These are phyloP conservation scores for Pinus tabuliformis DNA, from an alignment of 75 land plant genomes.

Conservation along the genomic window DNA sequence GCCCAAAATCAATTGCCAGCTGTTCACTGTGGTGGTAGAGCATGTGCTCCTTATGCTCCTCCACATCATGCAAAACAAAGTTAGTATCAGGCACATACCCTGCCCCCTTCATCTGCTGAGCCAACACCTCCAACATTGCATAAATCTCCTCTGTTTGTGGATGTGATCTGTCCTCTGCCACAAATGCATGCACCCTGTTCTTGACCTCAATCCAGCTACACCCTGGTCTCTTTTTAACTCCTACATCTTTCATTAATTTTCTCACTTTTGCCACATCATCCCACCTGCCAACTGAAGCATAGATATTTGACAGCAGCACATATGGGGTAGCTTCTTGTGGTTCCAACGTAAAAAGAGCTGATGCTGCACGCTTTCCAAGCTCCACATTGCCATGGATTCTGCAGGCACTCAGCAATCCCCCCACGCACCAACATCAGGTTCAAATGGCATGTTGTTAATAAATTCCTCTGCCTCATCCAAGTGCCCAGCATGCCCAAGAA, in stretches of 20 bases:
- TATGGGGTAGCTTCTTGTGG: slow-evolving; percentile 64
- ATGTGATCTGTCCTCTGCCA: slow-evolving; percentile 38
- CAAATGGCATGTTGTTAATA: slow-evolving; percentile 54
- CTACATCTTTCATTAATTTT: slow-evolving; percentile 44
- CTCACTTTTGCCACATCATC: slow-evolving; percentile 49
- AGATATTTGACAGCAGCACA: slow-evolving; percentile 67
- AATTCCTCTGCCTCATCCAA: slow-evolving; percentile 50
- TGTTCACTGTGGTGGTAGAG: slow-evolving; percentile 59
- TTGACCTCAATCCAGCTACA: slow-evolving; percentile 51
- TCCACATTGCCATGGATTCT: slow-evolving; percentile 39
- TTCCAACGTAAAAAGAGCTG: slow-evolving; percentile 43
- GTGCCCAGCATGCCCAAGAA: slow-evolving; percentile 63
- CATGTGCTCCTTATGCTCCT: slow-evolving; percentile 46
- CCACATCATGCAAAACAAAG: slow-evolving; percentile 62
- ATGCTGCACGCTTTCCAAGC: slow-evolving; percentile 50
- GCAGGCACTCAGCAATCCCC: slow-evolving; percentile 64
- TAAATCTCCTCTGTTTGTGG: slow-evolving; percentile 34
- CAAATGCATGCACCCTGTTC: slow-evolving; percentile 44
- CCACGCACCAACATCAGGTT: slow-evolving; percentile 59
- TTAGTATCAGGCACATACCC: slow-evolving; percentile 58
- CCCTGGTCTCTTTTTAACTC: slow-evolving; percentile 50
- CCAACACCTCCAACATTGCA: slow-evolving; percentile 40
- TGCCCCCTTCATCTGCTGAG: slow-evolving; percentile 31
- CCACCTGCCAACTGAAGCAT: slow-evolving; percentile 60
- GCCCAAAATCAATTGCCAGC: slow-evolving; percentile 18